A percentile compares a stretch with the other conserved stretches of the same genome.
These are phyloP conservation scores for Apiotrichum sp. DNA, from an alignment of 1,284 basidiomycete species.

Conservation along the genomic window DNA sequence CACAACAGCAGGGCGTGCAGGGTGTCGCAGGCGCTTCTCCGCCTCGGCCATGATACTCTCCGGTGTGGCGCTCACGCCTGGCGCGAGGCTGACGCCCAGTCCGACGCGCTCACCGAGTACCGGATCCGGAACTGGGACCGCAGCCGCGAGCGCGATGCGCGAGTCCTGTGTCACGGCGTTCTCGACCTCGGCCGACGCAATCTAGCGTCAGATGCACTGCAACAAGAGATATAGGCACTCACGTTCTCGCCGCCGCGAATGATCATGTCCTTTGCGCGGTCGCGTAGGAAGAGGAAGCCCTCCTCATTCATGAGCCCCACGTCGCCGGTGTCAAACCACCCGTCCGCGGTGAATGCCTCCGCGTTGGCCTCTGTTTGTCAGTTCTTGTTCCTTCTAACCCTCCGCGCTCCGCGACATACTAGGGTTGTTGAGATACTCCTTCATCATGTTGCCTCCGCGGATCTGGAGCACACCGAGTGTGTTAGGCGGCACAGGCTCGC, in stretches of 20 bases:
- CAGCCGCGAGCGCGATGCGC: conserved; percentile 31
- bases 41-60: conserved; percentile 11
- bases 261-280: conserved; percentile 30
- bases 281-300: conserved; percentile 29
- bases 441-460: conserved; percentile 40
- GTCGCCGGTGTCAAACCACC: conserved; percentile 45
- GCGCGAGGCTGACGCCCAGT: conserved; percentile 26
- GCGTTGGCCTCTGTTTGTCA: conserved; percentile 6
- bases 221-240: not conserved
- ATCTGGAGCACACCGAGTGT: conserved; percentile 31
- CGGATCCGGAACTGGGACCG: conserved; percentile 33
- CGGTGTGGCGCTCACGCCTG: conserved; percentile 3
- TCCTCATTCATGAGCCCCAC: conserved; percentile 31
- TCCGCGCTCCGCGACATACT: not conserved
- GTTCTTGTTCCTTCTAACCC: too few relatives aligned
- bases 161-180: conserved; percentile 35
- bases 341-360: conserved; percentile 24
- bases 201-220: conserved; percentile 9
- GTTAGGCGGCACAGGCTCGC: conserved; percentile 19
- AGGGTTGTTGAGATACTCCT: conserved; percentile 28
- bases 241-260: conserved; percentile 43
- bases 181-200: conserved; percentile 39
- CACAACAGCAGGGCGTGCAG: conserved; percentile 12
- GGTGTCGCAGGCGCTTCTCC: conserved; percentile 13
- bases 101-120: conserved; percentile 40